Evolutionary conservation across 139 green algal genomes (phyloP).

Genomic region (Dunaliella sp.): DNA sequence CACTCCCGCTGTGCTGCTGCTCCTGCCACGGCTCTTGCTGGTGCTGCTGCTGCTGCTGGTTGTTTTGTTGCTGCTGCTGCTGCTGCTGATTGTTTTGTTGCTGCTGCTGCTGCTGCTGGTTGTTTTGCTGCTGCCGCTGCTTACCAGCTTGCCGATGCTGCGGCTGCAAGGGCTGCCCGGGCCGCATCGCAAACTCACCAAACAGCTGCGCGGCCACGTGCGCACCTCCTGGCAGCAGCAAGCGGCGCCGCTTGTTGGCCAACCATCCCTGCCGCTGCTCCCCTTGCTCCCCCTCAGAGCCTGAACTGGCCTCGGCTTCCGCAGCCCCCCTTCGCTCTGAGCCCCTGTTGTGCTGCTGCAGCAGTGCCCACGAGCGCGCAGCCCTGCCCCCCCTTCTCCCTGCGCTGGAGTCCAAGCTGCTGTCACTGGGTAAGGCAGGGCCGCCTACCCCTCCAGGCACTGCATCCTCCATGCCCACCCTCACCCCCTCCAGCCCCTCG

Average conservation of each 20-base stretch:
- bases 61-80: background rate
- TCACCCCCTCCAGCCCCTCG: background rate
- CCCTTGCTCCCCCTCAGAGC: background rate
- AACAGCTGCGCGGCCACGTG: background rate
- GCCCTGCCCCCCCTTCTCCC: background rate
- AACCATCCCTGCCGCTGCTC: background rate
- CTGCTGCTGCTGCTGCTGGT: background rate
- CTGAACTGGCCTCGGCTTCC: background rate
- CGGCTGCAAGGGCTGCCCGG: too few relatives aligned
- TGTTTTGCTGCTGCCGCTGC: background rate
- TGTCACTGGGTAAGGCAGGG: background rate
- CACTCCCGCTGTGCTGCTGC: background rate
- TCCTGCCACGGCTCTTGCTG: background rate
- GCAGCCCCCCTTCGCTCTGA: background rate
- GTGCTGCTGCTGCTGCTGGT: background rate
- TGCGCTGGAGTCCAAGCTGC: background rate
- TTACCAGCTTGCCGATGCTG: background rate
- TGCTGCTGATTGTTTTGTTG: too few relatives aligned
- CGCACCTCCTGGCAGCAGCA: background rate
- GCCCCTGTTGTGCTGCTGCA: too few relatives aligned
- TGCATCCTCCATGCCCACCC: background rate
- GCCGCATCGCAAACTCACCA: background rate
- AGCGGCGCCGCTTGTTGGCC: background rate
- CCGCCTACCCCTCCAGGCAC: background rate
- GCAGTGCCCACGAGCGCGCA: background rate